phyloP scores from a whole-genome alignment of 2,329 filamentous ascomycete genomes.

The Trichoderma sp. region DNA sequence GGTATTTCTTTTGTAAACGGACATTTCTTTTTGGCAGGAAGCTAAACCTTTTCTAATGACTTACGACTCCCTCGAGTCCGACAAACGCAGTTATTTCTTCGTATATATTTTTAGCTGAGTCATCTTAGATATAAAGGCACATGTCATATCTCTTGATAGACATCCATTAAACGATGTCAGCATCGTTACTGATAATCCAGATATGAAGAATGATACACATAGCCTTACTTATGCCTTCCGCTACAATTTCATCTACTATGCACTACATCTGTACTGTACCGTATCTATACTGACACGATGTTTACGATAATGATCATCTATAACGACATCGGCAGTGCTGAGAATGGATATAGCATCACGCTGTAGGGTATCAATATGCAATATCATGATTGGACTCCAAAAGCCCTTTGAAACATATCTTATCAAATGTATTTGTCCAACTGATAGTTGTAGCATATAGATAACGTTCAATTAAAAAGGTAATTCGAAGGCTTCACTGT shows the following conservation, averaged over 20 bases:
- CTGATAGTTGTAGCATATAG: not conserved
- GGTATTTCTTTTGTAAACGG: accelerated
- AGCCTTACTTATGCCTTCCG: not conserved
- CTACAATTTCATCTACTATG: not conserved
- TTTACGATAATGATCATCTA: not conserved
- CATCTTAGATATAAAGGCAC: not conserved
- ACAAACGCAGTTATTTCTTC: not conserved
- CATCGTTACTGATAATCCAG: not conserved
- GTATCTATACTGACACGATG: not conserved
- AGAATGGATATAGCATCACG: not conserved
- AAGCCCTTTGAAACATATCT: not conserved
- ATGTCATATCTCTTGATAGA: not conserved
- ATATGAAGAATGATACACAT: not conserved
- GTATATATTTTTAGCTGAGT: not conserved
- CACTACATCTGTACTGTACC: not conserved
- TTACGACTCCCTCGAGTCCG: not conserved
- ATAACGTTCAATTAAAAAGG: not conserved
- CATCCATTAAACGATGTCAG: not conserved
- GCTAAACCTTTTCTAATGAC: not conserved
- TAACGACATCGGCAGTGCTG: not conserved
- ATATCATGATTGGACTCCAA: not conserved
- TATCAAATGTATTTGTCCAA: not conserved
- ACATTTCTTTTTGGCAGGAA: not conserved
- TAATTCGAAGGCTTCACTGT: accelerated
- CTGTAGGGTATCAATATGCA: not conserved